phyloP scores from a whole-genome alignment of 2,329 filamentous ascomycete genomes.

The Nannizzia gypsea region DNA sequence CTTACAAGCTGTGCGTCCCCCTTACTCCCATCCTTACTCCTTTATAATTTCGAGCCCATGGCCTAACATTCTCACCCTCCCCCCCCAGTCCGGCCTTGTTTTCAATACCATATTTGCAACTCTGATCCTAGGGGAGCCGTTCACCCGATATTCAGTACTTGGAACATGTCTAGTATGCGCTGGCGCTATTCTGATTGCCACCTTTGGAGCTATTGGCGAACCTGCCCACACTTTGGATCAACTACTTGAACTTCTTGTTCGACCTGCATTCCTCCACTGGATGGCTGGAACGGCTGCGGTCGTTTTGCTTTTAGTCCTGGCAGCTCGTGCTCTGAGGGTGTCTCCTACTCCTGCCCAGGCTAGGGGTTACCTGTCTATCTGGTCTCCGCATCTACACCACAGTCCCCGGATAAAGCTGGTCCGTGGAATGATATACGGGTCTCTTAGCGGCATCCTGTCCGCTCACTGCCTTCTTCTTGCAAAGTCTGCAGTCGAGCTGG shows the following conservation, averaged over 20 bases:
- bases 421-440: constrained; percentile 76
- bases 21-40: background rate
- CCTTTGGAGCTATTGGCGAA: constrained; percentile 87
- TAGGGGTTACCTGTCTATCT: constrained; percentile 19
- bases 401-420: constrained; percentile 60
- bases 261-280: constrained; percentile 73
- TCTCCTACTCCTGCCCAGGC: constrained; percentile 23
- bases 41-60: background rate
- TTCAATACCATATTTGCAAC: constrained; percentile 98
- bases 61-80: constrained; percentile 3
- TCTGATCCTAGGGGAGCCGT: constrained; percentile 81
- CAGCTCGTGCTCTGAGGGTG: constrained; percentile 38
- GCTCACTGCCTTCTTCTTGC: constrained; percentile 87
- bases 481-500: constrained; percentile 89
- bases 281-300: constrained; percentile 68
- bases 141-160: constrained; percentile 83
- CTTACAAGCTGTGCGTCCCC: constrained; percentile 58
- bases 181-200: constrained; percentile 82
- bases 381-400: constrained; percentile 24
- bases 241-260: constrained; percentile 61
- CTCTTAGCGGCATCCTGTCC: constrained; percentile 83
- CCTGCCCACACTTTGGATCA: constrained; percentile 81
- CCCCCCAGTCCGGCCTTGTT: constrained; percentile 63
- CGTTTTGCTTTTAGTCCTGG: constrained; percentile 55
- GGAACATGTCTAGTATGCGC: constrained; percentile 78